Conservation (phyloP, 2,329 filamentous ascomycete genomes). For the Massarina eburnea region DNA sequence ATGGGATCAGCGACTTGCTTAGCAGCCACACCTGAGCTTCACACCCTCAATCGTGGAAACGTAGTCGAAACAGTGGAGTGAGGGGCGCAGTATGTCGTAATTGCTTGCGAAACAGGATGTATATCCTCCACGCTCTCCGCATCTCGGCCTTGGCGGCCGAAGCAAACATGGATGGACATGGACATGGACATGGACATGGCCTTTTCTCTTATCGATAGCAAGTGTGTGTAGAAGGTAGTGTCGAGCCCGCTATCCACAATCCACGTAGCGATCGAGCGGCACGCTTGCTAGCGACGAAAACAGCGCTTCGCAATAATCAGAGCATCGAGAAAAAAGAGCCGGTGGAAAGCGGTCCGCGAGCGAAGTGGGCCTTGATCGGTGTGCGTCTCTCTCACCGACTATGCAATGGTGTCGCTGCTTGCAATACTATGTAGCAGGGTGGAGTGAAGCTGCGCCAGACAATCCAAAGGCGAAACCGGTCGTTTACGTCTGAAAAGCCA, state of each 20-base stretch:
- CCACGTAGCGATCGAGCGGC: neutral
- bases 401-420: neutral
- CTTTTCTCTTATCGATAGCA: neutral
- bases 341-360: neutral
- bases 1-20: neutral
- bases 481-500: slow-evolving; percentile 16
- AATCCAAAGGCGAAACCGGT: slow-evolving; percentile 7
- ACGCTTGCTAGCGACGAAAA: neutral
- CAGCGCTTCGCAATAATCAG: neutral
- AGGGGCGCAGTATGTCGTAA: neutral
- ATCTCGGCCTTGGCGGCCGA: neutral
- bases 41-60: neutral
- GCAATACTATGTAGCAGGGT: no score
- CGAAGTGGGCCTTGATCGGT: neutral
- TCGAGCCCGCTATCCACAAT: neutral
- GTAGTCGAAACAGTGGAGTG: neutral
- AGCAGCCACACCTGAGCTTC: neutral
- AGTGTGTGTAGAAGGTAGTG: neutral
- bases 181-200: neutral
- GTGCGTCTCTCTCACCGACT: neutral
- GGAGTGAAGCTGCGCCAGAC: neutral
- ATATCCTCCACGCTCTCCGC: neutral
- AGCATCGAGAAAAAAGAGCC: neutral
- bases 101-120: neutral
- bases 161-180: neutral